These are phyloP conservation scores for Apiospora aurea DNA, from an alignment of 2,329 filamentous ascomycete species.

Conservation along the genomic window DNA sequence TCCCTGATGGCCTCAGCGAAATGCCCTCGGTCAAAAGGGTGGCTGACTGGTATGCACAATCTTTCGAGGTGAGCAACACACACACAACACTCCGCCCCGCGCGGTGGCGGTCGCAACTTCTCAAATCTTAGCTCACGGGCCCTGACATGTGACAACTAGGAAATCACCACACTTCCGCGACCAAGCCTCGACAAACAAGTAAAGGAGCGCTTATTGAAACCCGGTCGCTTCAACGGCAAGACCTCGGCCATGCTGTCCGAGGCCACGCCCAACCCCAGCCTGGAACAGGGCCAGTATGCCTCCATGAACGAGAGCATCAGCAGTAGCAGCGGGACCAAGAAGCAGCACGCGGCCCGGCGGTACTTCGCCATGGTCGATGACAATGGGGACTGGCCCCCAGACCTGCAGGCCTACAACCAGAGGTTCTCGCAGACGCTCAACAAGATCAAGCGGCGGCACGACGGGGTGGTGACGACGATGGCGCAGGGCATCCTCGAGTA, in stretches of 20 bases:
- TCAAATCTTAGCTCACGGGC: not conserved
- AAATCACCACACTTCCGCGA: conserved; percentile 87
- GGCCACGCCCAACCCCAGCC: conserved; percentile 88
- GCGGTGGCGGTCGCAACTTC: not conserved
- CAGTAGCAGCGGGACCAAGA: conserved; percentile 52
- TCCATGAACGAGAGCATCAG: conserved; percentile 60
- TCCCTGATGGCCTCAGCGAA: conserved; percentile 95
- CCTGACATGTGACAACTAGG: conserved; percentile 59
- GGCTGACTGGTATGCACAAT: conserved; percentile 98
- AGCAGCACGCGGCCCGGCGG: conserved; percentile 66
- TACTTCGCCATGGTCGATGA: conserved; percentile 96
- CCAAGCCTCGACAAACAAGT: conserved; percentile 79
- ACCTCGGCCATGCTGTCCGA: conserved; percentile 75
- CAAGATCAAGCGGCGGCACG: conserved; percentile 93
- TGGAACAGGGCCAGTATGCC: conserved; percentile 82
- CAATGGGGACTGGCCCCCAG: conserved; percentile 87
- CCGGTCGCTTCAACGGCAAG: conserved; percentile 62
- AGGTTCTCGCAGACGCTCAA: conserved; percentile 88
- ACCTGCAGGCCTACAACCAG: conserved; percentile 92
- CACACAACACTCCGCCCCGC: conserved; percentile 32
- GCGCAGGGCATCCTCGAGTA: conserved; percentile 98
- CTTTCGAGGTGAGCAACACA: conserved; percentile 80
- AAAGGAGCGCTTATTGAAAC: conserved; percentile 78
- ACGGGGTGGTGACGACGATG: conserved; percentile 97
- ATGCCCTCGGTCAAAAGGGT: conserved; percentile 97